Percentiles rank a stretch among this genome's conserved stretches.
These are phyloP conservation scores for Solanum piurae DNA, from an alignment of 257 asterid genomes.

Conservation along the genomic window DNA sequence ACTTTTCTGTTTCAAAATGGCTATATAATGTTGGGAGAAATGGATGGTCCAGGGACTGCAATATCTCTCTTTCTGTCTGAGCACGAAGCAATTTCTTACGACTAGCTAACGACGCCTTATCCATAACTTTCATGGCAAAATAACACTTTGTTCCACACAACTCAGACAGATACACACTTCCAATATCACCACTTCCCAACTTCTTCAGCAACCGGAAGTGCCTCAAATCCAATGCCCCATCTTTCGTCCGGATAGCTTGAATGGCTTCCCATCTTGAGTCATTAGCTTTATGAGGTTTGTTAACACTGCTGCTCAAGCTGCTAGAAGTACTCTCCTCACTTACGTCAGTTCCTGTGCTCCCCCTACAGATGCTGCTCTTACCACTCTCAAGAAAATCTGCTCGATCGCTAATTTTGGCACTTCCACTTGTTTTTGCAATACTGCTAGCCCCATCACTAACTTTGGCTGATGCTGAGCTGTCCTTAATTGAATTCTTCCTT, in stretches of 20 bases:
- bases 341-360: constrained; percentile 69
- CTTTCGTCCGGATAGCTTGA: constrained; percentile 50
- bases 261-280: constrained; percentile 80
- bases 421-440: constrained; percentile 47
- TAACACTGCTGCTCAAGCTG: constrained; percentile 62
- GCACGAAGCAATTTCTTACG: constrained; percentile 75
- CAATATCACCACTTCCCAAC: constrained; percentile 78
- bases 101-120: constrained; percentile 64
- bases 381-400: constrained; percentile 65
- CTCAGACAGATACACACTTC: constrained; percentile 69
- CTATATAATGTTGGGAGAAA: constrained; percentile 63
- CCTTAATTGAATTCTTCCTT: constrained; percentile 28
- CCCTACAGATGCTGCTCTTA: constrained; percentile 79
- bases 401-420: constrained; percentile 41
- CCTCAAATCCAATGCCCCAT: constrained; percentile 59
- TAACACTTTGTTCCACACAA: constrained; percentile 69
- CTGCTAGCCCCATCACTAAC: constrained; percentile 43
- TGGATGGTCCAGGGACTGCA: constrained; percentile 74
- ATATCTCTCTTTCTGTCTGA: constrained; percentile 68
- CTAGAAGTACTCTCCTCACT: constrained; percentile 74
- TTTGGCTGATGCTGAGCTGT: constrained; percentile 32
- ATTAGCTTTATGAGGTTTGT: constrained; percentile 71
- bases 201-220: constrained; percentile 69
- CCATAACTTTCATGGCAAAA: constrained; percentile 82
- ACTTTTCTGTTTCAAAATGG: constrained; percentile 67